phyloP scores from a whole-genome alignment of 2,329 filamentous ascomycete species.

The Ophiostoma pallidulum region DNA sequence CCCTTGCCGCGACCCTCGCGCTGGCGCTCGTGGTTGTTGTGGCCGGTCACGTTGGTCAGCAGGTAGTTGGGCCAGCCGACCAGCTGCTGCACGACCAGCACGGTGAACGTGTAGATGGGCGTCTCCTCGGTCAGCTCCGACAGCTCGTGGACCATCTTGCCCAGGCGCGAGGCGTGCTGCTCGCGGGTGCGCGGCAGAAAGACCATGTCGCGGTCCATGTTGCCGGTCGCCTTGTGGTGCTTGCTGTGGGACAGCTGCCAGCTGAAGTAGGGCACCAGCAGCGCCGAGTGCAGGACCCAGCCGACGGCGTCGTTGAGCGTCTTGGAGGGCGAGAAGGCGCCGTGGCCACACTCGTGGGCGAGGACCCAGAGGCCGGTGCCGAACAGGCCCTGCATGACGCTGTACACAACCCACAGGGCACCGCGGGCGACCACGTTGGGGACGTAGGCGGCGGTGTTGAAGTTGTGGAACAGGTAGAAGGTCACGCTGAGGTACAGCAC shows the following conservation, averaged over 20 bases:
- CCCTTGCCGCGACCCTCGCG: conserved; percentile 86
- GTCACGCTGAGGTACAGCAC: conserved; percentile 60
- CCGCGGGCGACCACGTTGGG: conserved; percentile 59
- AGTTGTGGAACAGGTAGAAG: conserved; percentile 85
- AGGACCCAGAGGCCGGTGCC: conserved; percentile 93
- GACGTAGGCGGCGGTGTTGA: conserved; percentile 74
- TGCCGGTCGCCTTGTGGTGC: conserved; percentile 97
- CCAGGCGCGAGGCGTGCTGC: conserved; percentile 65
- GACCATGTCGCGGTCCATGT: conserved; percentile 98
- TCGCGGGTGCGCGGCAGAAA: conserved; percentile 91
- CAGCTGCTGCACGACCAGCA: conserved; percentile 77
- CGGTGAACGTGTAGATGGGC: conserved; percentile 66
- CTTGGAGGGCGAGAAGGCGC: conserved; percentile 91
- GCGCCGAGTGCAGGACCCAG: conserved; percentile 78
- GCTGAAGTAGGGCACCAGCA: conserved; percentile 91
- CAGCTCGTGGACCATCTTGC: conserved; percentile 69
- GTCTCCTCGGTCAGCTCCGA: conserved; percentile 90
- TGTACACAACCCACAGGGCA: conserved; percentile 55
- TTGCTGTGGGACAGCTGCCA: conserved; percentile 99
- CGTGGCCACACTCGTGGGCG: conserved; percentile 95
- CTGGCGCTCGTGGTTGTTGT: conserved; percentile 89
- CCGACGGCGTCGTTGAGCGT: conserved; percentile 83
- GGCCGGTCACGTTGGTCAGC: conserved; percentile 83
- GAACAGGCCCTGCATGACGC: conserved; percentile 82
- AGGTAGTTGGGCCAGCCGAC: conserved; percentile 92